These are phyloP conservation scores for Boletus fagicola DNA, from an alignment of 768 basidiomycete species.

Conservation along the genomic window DNA sequence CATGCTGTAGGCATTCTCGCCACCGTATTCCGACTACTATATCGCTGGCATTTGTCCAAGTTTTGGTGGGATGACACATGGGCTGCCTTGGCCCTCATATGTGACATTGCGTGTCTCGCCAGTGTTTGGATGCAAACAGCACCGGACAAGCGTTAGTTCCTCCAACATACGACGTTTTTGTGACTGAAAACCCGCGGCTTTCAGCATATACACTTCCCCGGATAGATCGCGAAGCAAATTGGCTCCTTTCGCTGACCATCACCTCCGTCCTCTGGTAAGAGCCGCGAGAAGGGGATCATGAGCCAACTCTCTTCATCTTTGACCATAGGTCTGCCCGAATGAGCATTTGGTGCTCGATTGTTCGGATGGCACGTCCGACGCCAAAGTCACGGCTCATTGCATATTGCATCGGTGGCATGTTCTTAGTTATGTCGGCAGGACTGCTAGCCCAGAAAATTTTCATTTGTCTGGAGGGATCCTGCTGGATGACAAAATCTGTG, in stretches of 20 bases:
- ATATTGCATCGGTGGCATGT: slow-evolving; percentile 17
- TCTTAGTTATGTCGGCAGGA: slow-evolving; percentile 15
- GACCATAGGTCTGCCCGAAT: slow-evolving; percentile 25
- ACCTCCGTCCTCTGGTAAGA: slow-evolving; percentile 26
- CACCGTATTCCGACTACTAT: slow-evolving; percentile 19
- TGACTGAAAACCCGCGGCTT: background rate
- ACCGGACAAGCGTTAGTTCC: slow-evolving; percentile 10
- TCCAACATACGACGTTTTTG: background rate
- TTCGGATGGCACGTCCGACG: slow-evolving; percentile 20
- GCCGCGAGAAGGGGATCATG: no score
- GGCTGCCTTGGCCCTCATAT: slow-evolving; percentile 25
- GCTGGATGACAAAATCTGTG: slow-evolving; percentile 3
- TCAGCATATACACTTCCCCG: background rate
- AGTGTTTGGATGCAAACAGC: slow-evolving; percentile 18
- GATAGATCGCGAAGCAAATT: background rate
- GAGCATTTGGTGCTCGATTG: slow-evolving; percentile 29
- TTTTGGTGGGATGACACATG: slow-evolving; percentile 32
- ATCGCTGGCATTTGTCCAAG: slow-evolving; percentile 20
- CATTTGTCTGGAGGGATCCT: slow-evolving; percentile 5
- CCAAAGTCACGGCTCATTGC: slow-evolving; percentile 10
- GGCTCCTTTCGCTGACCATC: slow-evolving; percentile 21
- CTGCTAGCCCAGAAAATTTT: slow-evolving; percentile 21
- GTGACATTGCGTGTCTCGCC: slow-evolving; percentile 19
- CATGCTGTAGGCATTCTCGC: slow-evolving; percentile 20
- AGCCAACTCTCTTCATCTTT: background rate